A percentile compares a stretch with the other conserved stretches of the same genome.
phyloP scores from a whole-genome alignment of 495 filamentous ascomycete genomes.

The Letharia columbiana region DNA sequence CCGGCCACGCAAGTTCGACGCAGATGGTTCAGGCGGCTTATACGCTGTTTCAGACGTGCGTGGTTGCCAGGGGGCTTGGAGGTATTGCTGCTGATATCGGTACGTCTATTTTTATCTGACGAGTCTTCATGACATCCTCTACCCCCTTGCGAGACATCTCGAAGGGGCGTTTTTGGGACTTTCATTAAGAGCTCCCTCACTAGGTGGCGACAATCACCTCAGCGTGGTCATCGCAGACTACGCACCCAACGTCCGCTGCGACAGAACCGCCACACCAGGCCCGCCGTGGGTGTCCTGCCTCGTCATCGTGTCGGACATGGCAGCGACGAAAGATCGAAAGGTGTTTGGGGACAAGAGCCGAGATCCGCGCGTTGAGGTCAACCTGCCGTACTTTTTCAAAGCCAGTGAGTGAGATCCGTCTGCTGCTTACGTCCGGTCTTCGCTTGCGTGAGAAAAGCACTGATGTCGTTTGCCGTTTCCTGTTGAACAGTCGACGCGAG shows the following conservation, averaged over 20 bases:
- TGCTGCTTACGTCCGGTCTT: background rate
- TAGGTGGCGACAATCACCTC: slow-evolving; percentile 11
- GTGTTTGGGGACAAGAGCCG: slow-evolving; percentile 1
- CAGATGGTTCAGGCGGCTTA: slow-evolving; percentile 6
- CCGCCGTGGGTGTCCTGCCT: slow-evolving; percentile 1
- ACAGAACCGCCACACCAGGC: background rate
- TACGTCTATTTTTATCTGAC: background rate
- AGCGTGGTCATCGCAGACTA: background rate
- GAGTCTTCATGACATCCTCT: background rate
- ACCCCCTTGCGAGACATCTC: background rate
- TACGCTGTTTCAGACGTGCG: slow-evolving; percentile 5
- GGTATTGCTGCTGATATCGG: slow-evolving; percentile 6
- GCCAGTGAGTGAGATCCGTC: background rate
- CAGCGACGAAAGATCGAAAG: background rate
- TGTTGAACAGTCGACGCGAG: slow-evolving; percentile 7
- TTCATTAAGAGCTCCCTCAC: background rate
- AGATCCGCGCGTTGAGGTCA: slow-evolving; percentile 6
- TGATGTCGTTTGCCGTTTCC: background rate
- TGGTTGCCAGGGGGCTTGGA: slow-evolving; percentile 2
- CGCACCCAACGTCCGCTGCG: slow-evolving; percentile 8
- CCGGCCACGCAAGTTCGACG: background rate
- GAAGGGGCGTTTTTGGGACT: background rate
- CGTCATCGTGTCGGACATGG: background rate
- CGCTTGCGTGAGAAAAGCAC: background rate
- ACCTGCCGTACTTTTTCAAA: background rate